Base-by-base conservation (phyloP, 495 filamentous ascomycete genomes). In the Neurospora hispaniola region DNA sequence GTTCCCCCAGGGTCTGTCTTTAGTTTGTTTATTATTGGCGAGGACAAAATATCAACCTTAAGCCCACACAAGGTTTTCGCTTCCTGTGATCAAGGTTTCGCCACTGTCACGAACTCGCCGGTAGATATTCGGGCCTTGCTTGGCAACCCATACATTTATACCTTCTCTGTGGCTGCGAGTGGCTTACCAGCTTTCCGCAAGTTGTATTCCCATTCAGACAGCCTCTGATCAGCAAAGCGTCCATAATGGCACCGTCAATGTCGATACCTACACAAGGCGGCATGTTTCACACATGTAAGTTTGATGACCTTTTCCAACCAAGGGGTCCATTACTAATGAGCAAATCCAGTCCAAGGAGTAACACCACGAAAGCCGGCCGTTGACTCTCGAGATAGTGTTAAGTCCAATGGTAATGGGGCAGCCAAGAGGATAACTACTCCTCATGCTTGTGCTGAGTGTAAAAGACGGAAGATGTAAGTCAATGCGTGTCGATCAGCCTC, bases 381-480 rank as follows among this genome's bases (percentile, higher is more conserved):
- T 62, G 84, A 85, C 42, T 85, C 82, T 69, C 81, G 79, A 69
- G 84, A 85, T 71, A 85, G 78, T 75, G 72, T 77, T 74, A 85
- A 85, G 79, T 75, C 82, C 71, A 85, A 73, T 69, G 78, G 80
- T 23, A 79, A 76, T 69, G 78, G 79, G 46, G 78, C 82, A 16
- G 70, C 81, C 31, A 86, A 85, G 78, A 83, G 83, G 76, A 87
- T 87, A 74, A 88, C 86, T 70, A 88, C 86, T 70, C 86, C 86
- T 43, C 86, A 88, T 74, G 86, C 86, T 68, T 88, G 86, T 78
- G 86, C 86, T 71, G 86, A 88, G 77, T 88, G 86, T 80, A 88
- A 88, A 77, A 81, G 86, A 48, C 84, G 86, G 69, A 88, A 88
- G 79, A 88, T 88, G 84, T 86, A 83, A 75, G 83, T 42, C 54